phyloP scores from a whole-genome alignment of 306 rosid species.

The Astragalus glycyphyllos region DNA sequence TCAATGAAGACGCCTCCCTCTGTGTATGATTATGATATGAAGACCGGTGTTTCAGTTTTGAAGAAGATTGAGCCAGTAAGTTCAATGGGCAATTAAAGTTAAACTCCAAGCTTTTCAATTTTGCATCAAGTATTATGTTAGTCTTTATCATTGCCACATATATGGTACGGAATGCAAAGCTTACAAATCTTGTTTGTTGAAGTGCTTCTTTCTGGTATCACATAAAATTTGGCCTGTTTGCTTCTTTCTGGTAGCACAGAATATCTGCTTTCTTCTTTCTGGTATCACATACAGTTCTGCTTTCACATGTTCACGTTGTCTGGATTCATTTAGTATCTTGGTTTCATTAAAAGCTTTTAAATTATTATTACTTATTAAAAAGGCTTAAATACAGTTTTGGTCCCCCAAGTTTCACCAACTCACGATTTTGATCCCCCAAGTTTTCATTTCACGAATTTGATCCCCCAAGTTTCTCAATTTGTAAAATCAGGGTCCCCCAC shows the following conservation, averaged over 20 bases:
- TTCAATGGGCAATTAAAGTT: conserved; percentile 36
- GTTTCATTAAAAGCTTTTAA: not conserved
- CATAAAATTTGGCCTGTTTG: conserved; percentile 30
- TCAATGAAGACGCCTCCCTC: conserved; percentile 87
- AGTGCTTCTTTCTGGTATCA: conserved; percentile 30
- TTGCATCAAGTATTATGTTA: conserved; percentile 19
- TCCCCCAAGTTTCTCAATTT: too few species aligned
- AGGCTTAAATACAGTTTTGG: too few species aligned
- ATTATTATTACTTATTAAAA: conserved; percentile 5
- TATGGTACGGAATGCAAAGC: conserved; percentile 23
- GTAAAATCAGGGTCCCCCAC: too few species aligned
- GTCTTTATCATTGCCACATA: not conserved
- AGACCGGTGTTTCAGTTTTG: conserved; percentile 63
- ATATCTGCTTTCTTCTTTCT: not conserved
- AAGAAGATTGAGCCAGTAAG: conserved; percentile 87
- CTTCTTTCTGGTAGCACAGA: not conserved
- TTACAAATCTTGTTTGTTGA: conserved; percentile 1
- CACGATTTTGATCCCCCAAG: too few species aligned
- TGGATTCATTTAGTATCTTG: not conserved
- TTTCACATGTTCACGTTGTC: not conserved
- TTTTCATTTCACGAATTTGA: too few species aligned
- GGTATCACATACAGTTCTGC: not conserved
- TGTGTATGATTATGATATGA: conserved; percentile 91
- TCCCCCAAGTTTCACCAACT: too few species aligned
- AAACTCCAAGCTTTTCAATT: conserved; percentile 32